phyloP scores from a whole-genome alignment of 306 rosid genomes.

The Hylodesmum podocarpum region DNA sequence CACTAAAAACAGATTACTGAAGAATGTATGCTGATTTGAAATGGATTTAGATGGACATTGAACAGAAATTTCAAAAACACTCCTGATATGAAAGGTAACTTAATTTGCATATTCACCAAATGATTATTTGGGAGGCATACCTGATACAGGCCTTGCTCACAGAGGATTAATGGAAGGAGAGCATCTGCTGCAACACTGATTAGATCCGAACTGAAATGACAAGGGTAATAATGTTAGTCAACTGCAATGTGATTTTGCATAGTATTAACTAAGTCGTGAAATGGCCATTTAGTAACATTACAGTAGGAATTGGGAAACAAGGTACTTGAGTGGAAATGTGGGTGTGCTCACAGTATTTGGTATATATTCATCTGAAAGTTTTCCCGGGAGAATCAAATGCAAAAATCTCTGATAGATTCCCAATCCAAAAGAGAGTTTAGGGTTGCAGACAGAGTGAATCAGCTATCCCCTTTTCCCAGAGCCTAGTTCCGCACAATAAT shows the following conservation, averaged over 20 bases:
- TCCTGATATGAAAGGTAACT: not conserved
- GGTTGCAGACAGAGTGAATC: not conserved
- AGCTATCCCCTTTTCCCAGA: not conserved
- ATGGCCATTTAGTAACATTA: conserved; percentile 5
- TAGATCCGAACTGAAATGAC: conserved; percentile 72
- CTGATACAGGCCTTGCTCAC: conserved; percentile 88
- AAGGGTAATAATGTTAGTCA: conserved; percentile 7
- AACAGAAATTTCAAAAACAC: not conserved
- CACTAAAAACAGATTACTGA: not conserved
- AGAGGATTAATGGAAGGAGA: conserved; percentile 83
- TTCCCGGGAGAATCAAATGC: not conserved
- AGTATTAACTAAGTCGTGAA: not conserved
- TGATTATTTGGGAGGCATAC: no score
- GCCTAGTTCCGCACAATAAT: not conserved
- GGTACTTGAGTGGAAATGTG: conserved; percentile 13
- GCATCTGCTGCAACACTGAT: conserved; percentile 96
- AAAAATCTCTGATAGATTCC: not conserved
- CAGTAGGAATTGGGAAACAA: not conserved
- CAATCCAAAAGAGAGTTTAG: not conserved
- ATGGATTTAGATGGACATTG: not conserved
- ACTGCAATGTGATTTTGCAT: conserved; percentile 1
- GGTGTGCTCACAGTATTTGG: not conserved
- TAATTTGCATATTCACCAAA: not conserved
- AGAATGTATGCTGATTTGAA: not conserved
- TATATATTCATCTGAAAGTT: not conserved